Evolutionary conservation across 345 rosid genomes (phyloP).

Genomic region (Physaria fendleri): DNA sequence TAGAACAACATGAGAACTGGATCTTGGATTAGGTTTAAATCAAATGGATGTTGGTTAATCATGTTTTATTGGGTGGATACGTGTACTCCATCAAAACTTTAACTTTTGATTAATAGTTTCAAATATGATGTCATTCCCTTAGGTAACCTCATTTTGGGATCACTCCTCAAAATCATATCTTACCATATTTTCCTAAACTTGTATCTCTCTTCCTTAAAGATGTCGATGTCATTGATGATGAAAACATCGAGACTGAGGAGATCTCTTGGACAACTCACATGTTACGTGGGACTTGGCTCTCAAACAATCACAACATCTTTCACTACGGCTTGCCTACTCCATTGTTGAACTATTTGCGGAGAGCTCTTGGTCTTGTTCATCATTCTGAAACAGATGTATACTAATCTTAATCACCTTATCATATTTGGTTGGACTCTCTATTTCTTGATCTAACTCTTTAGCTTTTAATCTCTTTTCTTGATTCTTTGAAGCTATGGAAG

Average conservation of each 20-base stretch:
- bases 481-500: slow-evolving; percentile 36
- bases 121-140: slow-evolving; percentile 77
- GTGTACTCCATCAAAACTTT: no score
- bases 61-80: no score
- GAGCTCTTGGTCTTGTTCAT: slow-evolving; percentile 50
- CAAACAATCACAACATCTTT: slow-evolving; percentile 57
- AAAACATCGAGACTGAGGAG: slow-evolving; percentile 34
- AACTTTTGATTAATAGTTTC: no score
- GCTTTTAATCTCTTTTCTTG: background rate
- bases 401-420: background rate
- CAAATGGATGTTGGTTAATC: background rate
- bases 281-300: slow-evolving; percentile 94
- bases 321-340: slow-evolving; percentile 80
- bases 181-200: background rate
- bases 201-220: slow-evolving; percentile 42
- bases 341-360: slow-evolving; percentile 52
- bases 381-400: slow-evolving; percentile 26
- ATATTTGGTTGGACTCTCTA: background rate
- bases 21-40: background rate
- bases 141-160: slow-evolving; percentile 40
- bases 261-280: slow-evolving; percentile 61
- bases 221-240: slow-evolving; percentile 47
- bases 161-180: slow-evolving; percentile 5
- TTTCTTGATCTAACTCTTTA: background rate
- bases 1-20: background rate